Conservation (phyloP, 169 alveolate species). For the Cryptosporidium sp. region DNA sequence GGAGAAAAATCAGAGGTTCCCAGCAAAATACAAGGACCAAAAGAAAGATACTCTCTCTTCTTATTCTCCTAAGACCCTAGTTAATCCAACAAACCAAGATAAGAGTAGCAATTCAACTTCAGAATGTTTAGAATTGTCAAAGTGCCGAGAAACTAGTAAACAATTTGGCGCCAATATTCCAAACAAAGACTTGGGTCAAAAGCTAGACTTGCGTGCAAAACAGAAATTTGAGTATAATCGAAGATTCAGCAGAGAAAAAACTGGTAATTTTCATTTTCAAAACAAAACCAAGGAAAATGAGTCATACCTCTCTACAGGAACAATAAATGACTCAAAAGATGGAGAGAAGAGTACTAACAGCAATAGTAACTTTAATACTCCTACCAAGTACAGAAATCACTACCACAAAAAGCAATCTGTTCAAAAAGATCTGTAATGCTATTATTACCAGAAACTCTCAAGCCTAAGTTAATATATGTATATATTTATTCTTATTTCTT, state of each 20-base stretch:
- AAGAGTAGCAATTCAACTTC: not conserved
- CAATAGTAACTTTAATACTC: not conserved
- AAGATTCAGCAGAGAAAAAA: not conserved
- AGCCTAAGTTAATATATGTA: not conserved
- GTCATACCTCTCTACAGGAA: not conserved
- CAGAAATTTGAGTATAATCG: conserved; percentile 5
- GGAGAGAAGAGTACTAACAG: not conserved
- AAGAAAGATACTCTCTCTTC: not conserved
- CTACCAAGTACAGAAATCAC: not conserved
- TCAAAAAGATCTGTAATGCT: conserved; percentile 17
- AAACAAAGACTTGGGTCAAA: not conserved
- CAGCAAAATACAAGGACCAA: not conserved
- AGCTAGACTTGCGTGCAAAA: not conserved
- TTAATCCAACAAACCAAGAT: not conserved
- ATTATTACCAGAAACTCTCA: not conserved
- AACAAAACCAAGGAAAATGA: not conserved
- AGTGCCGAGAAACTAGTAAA: not conserved
- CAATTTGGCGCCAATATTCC: not conserved
- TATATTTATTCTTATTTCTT: not conserved
- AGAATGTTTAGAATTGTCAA: not conserved
- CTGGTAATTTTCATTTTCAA: not conserved
- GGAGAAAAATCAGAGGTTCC: not conserved
- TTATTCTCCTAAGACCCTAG: not conserved
- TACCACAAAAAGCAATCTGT: not conserved
- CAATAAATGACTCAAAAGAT: not conserved